Base-by-base conservation (phyloP, 768 basidiomycete genomes). In the Hygrocybe coccinea region DNA sequence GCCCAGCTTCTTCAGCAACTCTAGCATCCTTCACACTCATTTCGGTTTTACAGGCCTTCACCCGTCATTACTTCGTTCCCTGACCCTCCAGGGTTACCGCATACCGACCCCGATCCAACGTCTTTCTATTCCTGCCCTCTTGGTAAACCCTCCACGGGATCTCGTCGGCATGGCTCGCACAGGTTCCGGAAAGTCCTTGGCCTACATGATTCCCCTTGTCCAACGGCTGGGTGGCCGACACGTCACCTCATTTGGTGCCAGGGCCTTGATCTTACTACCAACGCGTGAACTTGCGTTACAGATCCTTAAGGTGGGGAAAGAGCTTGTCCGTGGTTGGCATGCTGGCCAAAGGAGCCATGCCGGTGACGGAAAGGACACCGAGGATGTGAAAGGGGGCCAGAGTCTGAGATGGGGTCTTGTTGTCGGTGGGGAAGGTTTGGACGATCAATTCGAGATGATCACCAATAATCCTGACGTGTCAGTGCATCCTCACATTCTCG, bases 91-190 rank as follows among this genome's bases (percentile, higher is more conserved):
- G 65, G 95, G 95, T 15, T 97, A 91, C 71, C 87, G 91, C 35
- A 88, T 86, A 43, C 97, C 97, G 12, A 99, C 97, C 0, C 97
- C 97, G 0, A 98, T 99, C 49, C 97, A 99, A 69, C 84, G 95
- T 5, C 79, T 89, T 21, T 76, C 93, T 2, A 90, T 99, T 44
- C 97, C 97, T 5, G 76, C 85, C 17, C 81, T 97, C 39, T 81
- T 98, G 37, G 71, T 86, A 11, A 83, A 80, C 39, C 93, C 95
- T 38, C 92, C 94, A 8, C 78, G 89, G 51, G 95, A 97, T 71
- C 83, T 99, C 12, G 92, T 98, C 12, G 95, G 92, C 39, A 99
- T 98, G 97, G 95, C 97, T 36, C 82, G 97, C 36, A 99, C 97
- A 3, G 97, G 97, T 39, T 97, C 94, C 1, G 97, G 97, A 57